Evolutionary conservation across 2,329 filamentous ascomycete species (phyloP).

Genomic region (Myriosclerotinia curreyana): DNA sequence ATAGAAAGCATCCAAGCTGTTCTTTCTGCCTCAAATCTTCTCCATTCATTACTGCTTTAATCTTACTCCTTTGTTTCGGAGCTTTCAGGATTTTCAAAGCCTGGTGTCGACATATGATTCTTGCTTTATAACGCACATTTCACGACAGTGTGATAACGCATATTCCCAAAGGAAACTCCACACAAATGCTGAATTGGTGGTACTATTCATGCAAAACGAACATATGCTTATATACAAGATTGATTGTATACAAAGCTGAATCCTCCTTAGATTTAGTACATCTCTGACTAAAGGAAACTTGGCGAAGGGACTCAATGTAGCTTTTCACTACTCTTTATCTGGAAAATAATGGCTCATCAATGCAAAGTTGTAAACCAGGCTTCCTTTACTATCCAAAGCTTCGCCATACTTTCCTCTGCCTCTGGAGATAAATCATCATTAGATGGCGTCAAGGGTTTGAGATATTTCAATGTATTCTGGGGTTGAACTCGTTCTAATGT

Average conservation of each 20-base stretch:
- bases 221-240: background rate
- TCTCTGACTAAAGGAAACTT: background rate
- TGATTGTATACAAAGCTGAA: background rate
- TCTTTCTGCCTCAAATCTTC: no score
- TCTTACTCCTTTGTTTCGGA: no score
- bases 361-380: no score
- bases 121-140: background rate
- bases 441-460: no score
- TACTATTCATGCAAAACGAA: background rate
- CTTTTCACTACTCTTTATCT: background rate
- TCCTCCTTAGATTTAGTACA: background rate
- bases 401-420: no score
- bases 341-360: no score
- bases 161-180: background rate
- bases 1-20: no score
- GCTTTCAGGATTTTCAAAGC: background rate
- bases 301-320: background rate
- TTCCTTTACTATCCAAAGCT: background rate
- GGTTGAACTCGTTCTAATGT: no score
- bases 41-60: no score
- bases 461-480: no score
- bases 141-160: background rate
- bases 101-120: background rate
- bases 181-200: background rate
- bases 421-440: no score